A percentile compares a stretch with the other conserved stretches of the same genome.
phyloP scores from a whole-genome alignment of 176 grass and related monocot species.

The Oryza glaberrima region DNA sequence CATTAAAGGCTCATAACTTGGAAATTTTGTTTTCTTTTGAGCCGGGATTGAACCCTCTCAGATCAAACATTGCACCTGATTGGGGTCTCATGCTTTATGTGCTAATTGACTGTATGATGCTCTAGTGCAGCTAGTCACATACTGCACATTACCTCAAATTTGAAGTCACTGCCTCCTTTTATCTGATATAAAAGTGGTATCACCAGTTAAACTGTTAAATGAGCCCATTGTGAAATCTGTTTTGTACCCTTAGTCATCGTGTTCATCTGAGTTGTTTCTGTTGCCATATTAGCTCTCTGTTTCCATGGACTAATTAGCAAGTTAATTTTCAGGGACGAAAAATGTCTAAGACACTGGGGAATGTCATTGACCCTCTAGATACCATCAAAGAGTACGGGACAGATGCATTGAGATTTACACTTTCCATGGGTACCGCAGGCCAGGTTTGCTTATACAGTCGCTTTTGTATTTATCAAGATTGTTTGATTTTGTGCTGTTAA shows the following conservation, averaged over 20 bases:
- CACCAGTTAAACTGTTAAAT: constrained; percentile 15
- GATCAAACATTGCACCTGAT: constrained; percentile 13
- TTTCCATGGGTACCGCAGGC: constrained; percentile 94
- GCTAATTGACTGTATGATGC: constrained; percentile 12
- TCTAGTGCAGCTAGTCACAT: neutral
- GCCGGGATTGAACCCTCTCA: too few relatives aligned
- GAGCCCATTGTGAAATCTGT: constrained; percentile 19
- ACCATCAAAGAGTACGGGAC: constrained; percentile 96
- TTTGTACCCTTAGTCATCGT: neutral
- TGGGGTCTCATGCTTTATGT: constrained; percentile 14
- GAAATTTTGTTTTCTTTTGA: too few relatives aligned
- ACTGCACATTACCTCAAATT: constrained; percentile 23
- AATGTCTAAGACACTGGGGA: constrained; percentile 97
- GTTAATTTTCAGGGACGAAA: constrained; percentile 72
- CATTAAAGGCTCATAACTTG: neutral
- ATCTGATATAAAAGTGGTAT: neutral
- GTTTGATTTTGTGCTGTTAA: constrained; percentile 39
- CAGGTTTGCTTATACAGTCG: constrained; percentile 58
- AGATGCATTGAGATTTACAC: constrained; percentile 95
- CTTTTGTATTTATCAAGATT: constrained; percentile 26
- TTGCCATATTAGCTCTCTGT: constrained; percentile 11
- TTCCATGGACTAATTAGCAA: constrained; percentile 36
- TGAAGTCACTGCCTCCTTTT: constrained; percentile 3
- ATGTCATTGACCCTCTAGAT: constrained; percentile 97
- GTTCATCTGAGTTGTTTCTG: constrained; percentile 12